Base-by-base conservation (phyloP, 73 alveolate species). In the Symbiodinium pilosum region DNA sequence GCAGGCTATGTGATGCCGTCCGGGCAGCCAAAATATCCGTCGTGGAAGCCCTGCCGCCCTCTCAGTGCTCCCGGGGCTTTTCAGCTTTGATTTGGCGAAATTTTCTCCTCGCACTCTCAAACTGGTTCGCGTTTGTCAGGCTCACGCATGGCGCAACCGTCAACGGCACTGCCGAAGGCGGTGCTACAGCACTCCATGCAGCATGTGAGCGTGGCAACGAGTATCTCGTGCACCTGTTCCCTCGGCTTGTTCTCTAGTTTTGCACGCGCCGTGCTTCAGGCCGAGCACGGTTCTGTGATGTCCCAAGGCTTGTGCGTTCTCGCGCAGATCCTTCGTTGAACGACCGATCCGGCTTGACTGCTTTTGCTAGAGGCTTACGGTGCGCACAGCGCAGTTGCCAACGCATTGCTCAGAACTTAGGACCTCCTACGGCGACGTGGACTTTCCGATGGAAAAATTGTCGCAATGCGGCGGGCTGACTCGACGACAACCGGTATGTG, bases 141-240 rank as follows among this genome's bases (percentile, higher is more conserved):
- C 32, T 73, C 32, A 73, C 85, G 11, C 85, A 73, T 34, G 85
- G 85, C 18, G 85, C 43, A 11, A 28, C 24, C 34, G 85, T 73
- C 44, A 73, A 73, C 26, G 41, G 44, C 20, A 28, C 44, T 36
- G n/a, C 44, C 11, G 28, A 30, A 7, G 77, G 38, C 28, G 85
- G 85, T 73, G 85, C 85, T 43, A 73, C 85, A 12, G 85, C 85
- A 11, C 85, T 73, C 12, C 85, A 73, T 30, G 85, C 85, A 34
- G 85, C 85, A 11, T 73, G 85, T 8, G 85, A 73, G 43, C 85
- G 85, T 36, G 85, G 85, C 12, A 43, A 73, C 85, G 85, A 73
- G 43, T 73, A 73, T 30, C 21, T 73, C 26, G 85, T 73, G 85
- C 85, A 73, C 11, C 8, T 73, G 85, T 24, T 36, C 85, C 12